phyloP scores from a whole-genome alignment of 1,284 basidiomycete species.

The Heterobasidion annosum region DNA sequence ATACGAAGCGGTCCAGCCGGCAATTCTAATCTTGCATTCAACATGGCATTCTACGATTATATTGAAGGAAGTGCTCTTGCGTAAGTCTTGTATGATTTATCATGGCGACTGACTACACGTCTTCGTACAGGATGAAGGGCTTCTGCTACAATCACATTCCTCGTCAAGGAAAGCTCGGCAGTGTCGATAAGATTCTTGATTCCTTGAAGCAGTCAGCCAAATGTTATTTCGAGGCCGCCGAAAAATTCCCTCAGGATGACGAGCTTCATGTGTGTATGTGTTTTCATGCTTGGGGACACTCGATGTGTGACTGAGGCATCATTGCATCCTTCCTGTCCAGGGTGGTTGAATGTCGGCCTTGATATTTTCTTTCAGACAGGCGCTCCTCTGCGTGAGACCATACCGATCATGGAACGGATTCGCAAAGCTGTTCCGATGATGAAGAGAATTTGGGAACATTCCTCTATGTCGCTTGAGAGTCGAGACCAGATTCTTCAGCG shows the following conservation, averaged over 20 bases:
- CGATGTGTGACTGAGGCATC: background rate
- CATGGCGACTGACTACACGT: background rate
- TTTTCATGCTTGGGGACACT: background rate
- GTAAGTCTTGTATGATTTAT: background rate
- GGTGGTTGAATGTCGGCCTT: constrained; percentile 2
- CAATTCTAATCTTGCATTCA: background rate
- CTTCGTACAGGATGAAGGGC: background rate
- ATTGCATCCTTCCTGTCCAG: background rate
- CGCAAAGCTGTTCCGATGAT: constrained; percentile 8
- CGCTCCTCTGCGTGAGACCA: background rate
- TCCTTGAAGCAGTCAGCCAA: constrained; percentile 11
- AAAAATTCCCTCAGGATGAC: constrained; percentile 20
- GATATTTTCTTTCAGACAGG: background rate
- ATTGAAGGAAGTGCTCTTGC: constrained; percentile 2
- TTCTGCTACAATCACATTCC: background rate
- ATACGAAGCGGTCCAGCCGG: background rate
- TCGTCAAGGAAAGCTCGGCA: background rate
- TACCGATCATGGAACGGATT: constrained; percentile 6
- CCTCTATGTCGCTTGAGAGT: constrained; percentile 9
- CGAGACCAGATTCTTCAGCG: constrained; percentile 4
- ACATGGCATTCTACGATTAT: constrained; percentile 1
- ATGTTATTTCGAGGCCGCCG: constrained; percentile 16
- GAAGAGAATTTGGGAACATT: constrained; percentile 14
- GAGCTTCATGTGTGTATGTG: constrained; percentile 18
- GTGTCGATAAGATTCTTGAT: background rate